These are phyloP conservation scores for Mortierella sp. DNA, from an alignment of 371 early-diverging fungal genomes.

Conservation along the genomic window DNA sequence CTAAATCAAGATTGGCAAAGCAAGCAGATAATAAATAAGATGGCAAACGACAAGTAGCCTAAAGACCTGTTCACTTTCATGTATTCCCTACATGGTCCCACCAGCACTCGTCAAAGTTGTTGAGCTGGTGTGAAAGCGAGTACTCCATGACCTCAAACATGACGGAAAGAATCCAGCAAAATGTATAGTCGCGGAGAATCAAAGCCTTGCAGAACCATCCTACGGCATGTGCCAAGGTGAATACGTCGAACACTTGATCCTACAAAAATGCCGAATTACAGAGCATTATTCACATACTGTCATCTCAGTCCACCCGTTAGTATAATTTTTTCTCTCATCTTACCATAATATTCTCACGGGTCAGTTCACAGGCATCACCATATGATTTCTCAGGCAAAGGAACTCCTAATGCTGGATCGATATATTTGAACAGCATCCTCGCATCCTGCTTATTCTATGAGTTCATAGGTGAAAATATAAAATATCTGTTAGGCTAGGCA, in stretches of 20 bases:
- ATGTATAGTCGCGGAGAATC: constrained; percentile 92
- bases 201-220: constrained; percentile 98
- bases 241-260: constrained; percentile 91
- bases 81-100: constrained; percentile 93
- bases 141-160: constrained; percentile 97
- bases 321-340: constrained; percentile 1
- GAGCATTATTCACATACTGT: neutral
- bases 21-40: neutral
- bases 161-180: constrained; percentile 96
- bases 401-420: constrained; percentile 86
- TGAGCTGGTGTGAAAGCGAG: constrained; percentile 93
- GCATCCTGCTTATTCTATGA: constrained; percentile 87
- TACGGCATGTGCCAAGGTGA: constrained; percentile 92
- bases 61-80: neutral
- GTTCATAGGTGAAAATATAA: neutral
- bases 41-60: neutral
- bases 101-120: constrained; percentile 99
- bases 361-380: constrained; percentile 89
- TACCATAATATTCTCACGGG: constrained; percentile 80
- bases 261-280: constrained; percentile 30
- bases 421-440: constrained; percentile 79
- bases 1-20: constrained; percentile 56
- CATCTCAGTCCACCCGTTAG: too few species aligned
- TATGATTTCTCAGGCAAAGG: constrained; percentile 93
- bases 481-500: neutral